Evolutionary conservation across 495 filamentous ascomycete species (phyloP), one percentile per base, ranked within the genome.

Genomic region (Tuber indicum): DNA sequence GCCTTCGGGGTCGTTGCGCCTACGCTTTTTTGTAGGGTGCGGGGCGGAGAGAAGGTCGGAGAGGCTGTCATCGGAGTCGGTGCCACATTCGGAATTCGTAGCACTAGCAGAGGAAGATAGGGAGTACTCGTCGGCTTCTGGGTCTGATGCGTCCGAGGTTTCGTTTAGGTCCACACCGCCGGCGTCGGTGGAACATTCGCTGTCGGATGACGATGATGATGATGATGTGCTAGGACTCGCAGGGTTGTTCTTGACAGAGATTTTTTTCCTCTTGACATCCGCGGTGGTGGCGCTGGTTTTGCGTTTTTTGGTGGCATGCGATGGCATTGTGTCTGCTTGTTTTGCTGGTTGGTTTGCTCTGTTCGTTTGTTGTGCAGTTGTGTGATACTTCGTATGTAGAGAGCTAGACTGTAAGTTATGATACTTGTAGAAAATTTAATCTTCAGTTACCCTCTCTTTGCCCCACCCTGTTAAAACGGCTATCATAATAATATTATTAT

Each of bases 1-100:
- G 71, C 92, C 93, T 75, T 87, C 86, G 19, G 96, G 94, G 85
- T 99, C 94, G 84, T 97, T 95, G 78, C 94, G 92, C 84, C 86
- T 87, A 36, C 86, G 76, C 78, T 88, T 87, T 75, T 85, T 79
- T 71, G 72, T 81, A 78, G 77, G 62, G 70, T 78, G 81, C 23
- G 82, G 81, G 17, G 75, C 72, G 19, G 85, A 82, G 2, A 84
- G 84, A 9, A 82, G 85, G 58, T 85, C 84, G 26, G 82, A 80
- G 42, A 84, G 84, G 43, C 84, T 83, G 47, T 85, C 85, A 32
- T 84, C 86, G 32, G 83, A 75, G 62, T 86, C 84, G 6, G 85
- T 85, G 43, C 79, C 79, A 41, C 82, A 81, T 14, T 79, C 6
- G 12, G 58, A n/a, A 58, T 58, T 58, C 10, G 49, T 58, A 10